A percentile compares a stretch with the other conserved stretches of the same genome.
These are phyloP conservation scores for Solanum chiquidenum DNA, from an alignment of 257 asterid species.

Conservation along the genomic window DNA sequence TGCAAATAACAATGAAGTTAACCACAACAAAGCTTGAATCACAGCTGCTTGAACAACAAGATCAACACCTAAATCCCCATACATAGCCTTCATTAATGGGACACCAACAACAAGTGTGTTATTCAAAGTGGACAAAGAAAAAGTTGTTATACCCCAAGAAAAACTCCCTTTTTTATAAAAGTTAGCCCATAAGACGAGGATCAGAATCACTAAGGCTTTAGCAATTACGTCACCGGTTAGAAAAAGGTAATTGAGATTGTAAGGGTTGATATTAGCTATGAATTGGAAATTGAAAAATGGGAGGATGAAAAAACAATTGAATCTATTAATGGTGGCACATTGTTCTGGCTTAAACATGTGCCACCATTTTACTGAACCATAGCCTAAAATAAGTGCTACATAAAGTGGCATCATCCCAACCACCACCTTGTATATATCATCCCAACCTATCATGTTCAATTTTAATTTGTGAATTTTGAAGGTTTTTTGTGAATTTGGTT, in stretches of 20 bases:
- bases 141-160: conserved; percentile 10
- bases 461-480: not conserved
- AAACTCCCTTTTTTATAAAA: conserved; percentile 1
- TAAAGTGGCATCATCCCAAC: conserved; percentile 17
- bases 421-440: conserved; percentile 19
- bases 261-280: conserved; percentile 11
- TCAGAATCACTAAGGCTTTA: not conserved
- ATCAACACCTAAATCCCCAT: conserved; percentile 14
- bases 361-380: conserved; percentile 24
- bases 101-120: conserved; percentile 30
- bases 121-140: conserved; percentile 14
- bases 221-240: not conserved
- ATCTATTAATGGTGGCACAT: conserved; percentile 12
- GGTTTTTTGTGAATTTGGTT: not conserved
- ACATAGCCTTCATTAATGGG: conserved; percentile 29
- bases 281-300: conserved; percentile 21
- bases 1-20: conserved; percentile 6
- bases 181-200: conserved; percentile 13
- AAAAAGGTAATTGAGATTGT: conserved; percentile 3
- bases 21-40: conserved; percentile 18
- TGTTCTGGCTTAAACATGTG: conserved; percentile 16
- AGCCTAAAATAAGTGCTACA: conserved; percentile 15
- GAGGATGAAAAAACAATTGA: conserved; percentile 16
- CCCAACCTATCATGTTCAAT: conserved; percentile 13
- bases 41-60: conserved; percentile 23